A percentile compares a stretch with the other conserved stretches of the same genome.
These are phyloP conservation scores for Symbiodinium pilosum DNA, from an alignment of 73 alveolate genomes.

Conservation along the genomic window DNA sequence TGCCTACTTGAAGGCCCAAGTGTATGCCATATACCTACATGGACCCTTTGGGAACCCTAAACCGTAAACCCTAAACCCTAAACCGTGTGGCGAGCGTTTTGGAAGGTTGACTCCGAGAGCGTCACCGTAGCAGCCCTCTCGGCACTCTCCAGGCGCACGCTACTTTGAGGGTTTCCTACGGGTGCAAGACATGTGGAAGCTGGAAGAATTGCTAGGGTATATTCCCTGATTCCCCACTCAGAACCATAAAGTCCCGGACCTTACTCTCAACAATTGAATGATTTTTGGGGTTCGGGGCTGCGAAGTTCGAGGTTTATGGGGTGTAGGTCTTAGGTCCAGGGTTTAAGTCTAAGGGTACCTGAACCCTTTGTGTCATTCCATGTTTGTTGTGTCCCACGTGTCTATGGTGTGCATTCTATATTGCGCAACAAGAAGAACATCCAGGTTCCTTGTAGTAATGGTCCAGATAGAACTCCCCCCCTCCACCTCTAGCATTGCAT, in stretches of 20 bases:
- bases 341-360: neutral
- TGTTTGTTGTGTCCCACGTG: no score
- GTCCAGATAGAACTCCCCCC: no score
- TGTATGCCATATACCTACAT: no score
- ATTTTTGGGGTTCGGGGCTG: neutral
- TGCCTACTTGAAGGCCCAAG: no score
- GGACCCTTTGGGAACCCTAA: neutral
- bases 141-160: constrained; percentile 57
- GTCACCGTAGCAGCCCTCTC: constrained; percentile 80
- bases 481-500: no score
- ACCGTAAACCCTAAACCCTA: neutral
- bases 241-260: neutral
- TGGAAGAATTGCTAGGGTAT: no score
- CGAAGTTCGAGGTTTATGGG: neutral
- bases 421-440: no score
- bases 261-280: no score
- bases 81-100: neutral
- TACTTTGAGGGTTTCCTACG: no score
- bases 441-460: no score
- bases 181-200: neutral
- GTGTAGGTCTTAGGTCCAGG: neutral
- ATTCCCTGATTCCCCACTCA: neutral
- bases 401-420: no score
- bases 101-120: constrained; percentile 70
- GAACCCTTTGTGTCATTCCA: no score